phyloP scores from a whole-genome alignment of 2,329 filamentous ascomycete species.

The Pseudovirgaria hyperparasitica region DNA sequence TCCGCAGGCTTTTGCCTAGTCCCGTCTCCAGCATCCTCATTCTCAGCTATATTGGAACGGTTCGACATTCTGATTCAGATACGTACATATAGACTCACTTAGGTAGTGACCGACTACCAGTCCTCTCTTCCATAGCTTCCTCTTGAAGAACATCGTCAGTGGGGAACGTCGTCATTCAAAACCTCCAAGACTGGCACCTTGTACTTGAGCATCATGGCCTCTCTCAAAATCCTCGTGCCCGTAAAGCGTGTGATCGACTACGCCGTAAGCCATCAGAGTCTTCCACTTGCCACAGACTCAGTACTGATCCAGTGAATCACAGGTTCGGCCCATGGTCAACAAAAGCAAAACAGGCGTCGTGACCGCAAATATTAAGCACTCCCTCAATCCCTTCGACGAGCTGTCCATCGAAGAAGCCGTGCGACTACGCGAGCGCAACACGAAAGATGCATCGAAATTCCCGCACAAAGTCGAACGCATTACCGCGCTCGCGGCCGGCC shows the following conservation, averaged over 20 bases:
- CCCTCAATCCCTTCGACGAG: slow-evolving; percentile 98
- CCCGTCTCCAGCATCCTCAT: too few relatives aligned
- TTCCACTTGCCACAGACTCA: too few relatives aligned
- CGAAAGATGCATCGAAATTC: slow-evolving; percentile 37
- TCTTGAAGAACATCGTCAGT: too few relatives aligned
- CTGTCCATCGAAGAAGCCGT: slow-evolving; percentile 95
- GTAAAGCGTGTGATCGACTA: slow-evolving; percentile 48
- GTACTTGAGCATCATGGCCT: slow-evolving; percentile 32
- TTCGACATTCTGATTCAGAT: too few relatives aligned
- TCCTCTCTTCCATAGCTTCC: too few relatives aligned
- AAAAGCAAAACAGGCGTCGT: slow-evolving; percentile 74
- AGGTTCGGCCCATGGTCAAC: slow-evolving; percentile 61
- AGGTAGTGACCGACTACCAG: too few relatives aligned
- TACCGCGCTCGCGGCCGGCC: slow-evolving; percentile 75
- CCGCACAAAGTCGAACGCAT: slow-evolving; percentile 91
- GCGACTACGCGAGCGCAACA: slow-evolving; percentile 69
- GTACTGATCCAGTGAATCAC: too few relatives aligned
- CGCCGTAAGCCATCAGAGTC: slow-evolving; percentile 29
- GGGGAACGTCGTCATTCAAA: too few relatives aligned
- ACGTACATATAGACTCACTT: too few relatives aligned
- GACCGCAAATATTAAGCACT: slow-evolving; percentile 87
- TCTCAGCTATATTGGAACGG: too few relatives aligned
- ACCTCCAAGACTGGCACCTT: too few relatives aligned
- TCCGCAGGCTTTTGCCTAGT: too few relatives aligned
- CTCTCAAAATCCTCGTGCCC: slow-evolving; percentile 41